A percentile compares a stretch with the other conserved stretches of the same genome.
These are phyloP conservation scores for Scutellaria galericulata DNA, from an alignment of 257 asterid species.

Conservation along the genomic window DNA sequence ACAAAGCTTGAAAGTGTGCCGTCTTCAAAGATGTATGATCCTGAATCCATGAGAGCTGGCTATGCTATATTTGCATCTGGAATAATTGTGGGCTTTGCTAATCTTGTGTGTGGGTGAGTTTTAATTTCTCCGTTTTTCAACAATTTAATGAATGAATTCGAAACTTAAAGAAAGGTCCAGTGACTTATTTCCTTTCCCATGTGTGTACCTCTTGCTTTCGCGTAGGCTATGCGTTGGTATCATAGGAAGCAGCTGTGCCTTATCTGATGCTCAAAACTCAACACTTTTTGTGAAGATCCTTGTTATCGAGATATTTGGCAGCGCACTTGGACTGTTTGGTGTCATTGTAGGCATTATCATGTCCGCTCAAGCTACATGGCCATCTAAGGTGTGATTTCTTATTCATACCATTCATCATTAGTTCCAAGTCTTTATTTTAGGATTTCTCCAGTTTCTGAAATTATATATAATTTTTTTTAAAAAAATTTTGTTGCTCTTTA, in stretches of 20 bases:
- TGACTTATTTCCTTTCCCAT: constrained; percentile 10
- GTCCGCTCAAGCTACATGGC: constrained; percentile 94
- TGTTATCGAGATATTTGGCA: constrained; percentile 81
- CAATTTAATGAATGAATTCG: background rate
- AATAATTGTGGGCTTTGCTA: constrained; percentile 81
- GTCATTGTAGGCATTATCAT: constrained; percentile 84
- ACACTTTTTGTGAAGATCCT: constrained; percentile 78
- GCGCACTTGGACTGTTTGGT: constrained; percentile 81
- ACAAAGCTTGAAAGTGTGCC: constrained; percentile 81
- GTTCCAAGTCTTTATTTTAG: constrained; percentile 33
- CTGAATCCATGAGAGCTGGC: constrained; percentile 82
- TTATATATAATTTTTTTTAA: background rate
- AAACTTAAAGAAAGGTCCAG: constrained; percentile 12
- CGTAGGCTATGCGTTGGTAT: constrained; percentile 76
- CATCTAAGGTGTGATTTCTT: constrained; percentile 48
- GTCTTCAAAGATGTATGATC: constrained; percentile 56
- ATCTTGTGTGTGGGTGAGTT: constrained; percentile 81
- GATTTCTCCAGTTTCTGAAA: constrained; percentile 24
- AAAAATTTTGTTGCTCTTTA: background rate
- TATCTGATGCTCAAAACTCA: constrained; percentile 85
- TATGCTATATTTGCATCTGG: constrained; percentile 87
- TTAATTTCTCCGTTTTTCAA: constrained; percentile 10
- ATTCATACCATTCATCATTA: background rate
- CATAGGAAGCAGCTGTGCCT: constrained; percentile 85
- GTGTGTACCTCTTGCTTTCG: constrained; percentile 14